These are phyloP conservation scores for Backusella liffmaniae DNA, from an alignment of 192 early-diverging fungal species.

Conservation along the genomic window DNA sequence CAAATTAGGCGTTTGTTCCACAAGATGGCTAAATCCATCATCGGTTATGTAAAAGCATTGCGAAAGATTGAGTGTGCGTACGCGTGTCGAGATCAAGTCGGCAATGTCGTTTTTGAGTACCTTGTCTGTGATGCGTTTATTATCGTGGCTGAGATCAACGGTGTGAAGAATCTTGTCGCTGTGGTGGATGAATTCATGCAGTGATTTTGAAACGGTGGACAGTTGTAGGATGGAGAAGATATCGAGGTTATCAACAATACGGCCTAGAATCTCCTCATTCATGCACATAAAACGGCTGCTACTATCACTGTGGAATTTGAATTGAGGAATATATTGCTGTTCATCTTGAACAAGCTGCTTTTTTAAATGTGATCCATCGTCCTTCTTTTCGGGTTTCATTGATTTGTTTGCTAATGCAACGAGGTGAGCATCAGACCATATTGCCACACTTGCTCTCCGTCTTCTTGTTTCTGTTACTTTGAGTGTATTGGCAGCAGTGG, in stretches of 20 bases:
- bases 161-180: constrained; percentile 37
- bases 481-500: constrained; percentile 33
- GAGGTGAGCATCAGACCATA: constrained; percentile 74
- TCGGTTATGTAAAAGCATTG: constrained; percentile 76
- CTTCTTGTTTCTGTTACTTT: constrained; percentile 35
- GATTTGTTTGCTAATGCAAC: constrained; percentile 58
- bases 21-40: constrained; percentile 48
- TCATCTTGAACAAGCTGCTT: background rate
- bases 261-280: background rate
- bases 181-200: background rate
- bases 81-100: constrained; percentile 42
- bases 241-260: background rate
- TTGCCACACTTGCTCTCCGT: constrained; percentile 71
- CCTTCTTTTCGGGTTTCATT: background rate
- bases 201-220: background rate
- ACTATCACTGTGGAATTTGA: background rate
- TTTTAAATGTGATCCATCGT: background rate
- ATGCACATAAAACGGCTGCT: background rate
- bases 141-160: constrained; percentile 57
- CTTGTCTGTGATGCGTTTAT: constrained; percentile 61
- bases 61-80: constrained; percentile 50
- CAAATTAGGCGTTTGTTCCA: constrained; percentile 39
- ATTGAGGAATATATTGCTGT: background rate
- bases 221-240: background rate
- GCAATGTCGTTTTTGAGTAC: constrained; percentile 30